A percentile compares a stretch with the other conserved stretches of the same genome.
These are phyloP conservation scores for Globomyces sp. DNA, from an alignment of 371 early-diverging fungal genomes.

Conservation along the genomic window DNA sequence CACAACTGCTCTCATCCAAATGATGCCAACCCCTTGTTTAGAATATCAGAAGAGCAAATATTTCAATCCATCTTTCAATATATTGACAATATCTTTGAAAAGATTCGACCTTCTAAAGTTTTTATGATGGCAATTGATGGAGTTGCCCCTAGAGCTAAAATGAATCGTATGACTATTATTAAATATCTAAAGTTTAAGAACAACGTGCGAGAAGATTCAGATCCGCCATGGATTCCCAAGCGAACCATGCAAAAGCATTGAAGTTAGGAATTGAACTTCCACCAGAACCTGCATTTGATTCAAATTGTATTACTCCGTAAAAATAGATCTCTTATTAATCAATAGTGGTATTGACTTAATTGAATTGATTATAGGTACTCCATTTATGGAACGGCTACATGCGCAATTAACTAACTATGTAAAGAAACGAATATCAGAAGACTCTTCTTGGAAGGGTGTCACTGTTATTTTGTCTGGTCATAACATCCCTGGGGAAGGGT, in stretches of 20 bases:
- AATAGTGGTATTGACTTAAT: neutral
- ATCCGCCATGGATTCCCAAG: constrained; percentile 85
- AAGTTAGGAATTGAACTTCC: constrained; percentile 69
- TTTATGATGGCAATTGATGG: constrained; percentile 74
- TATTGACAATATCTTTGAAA: constrained; percentile 55
- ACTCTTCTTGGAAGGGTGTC: constrained; percentile 47
- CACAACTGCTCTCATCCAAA: constrained; percentile 67
- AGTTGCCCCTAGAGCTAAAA: constrained; percentile 99
- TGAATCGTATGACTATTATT: constrained; percentile 69
- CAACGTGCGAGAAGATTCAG: constrained; percentile 97
- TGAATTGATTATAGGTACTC: constrained; percentile 40
- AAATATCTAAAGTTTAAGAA: constrained; percentile 36
- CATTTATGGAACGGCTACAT: constrained; percentile 63
- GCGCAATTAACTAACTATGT: constrained; percentile 53
- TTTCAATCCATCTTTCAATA: constrained; percentile 56
- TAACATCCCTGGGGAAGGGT: constrained; percentile 70
- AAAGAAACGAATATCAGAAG: constrained; percentile 53
- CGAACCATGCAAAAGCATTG: constrained; percentile 57
- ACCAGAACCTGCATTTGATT: constrained; percentile 84
- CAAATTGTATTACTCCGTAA: constrained; percentile 99
- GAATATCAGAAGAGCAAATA: constrained; percentile 56
- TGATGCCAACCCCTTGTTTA: constrained; percentile 47
- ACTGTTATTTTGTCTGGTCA: constrained; percentile 56
- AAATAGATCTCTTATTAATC: constrained; percentile 26
- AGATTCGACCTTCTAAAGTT: constrained; percentile 54